Evolutionary conservation across 306 rosid genomes (phyloP).

Genomic region (Dryas drummondii): DNA sequence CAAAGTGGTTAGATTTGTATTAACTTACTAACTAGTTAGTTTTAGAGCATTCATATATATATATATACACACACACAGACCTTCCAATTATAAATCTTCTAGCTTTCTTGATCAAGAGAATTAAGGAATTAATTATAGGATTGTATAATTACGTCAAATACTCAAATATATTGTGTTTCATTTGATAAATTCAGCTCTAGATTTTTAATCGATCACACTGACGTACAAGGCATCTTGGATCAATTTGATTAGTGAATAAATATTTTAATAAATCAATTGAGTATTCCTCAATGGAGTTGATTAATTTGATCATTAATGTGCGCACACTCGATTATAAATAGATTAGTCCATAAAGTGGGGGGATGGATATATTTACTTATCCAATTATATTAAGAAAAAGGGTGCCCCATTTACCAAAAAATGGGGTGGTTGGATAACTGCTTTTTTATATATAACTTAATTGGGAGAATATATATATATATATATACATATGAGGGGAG

Average conservation of each 20-base stretch:
- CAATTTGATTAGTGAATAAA: neutral
- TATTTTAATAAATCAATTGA: neutral
- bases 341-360: neutral
- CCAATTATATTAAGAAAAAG: neutral
- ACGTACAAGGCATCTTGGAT: neutral
- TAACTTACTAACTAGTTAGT: too few relatives aligned
- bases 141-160: neutral
- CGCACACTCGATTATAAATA: neutral
- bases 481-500: constrained; percentile 8
- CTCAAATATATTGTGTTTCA: too few relatives aligned
- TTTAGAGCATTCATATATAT: too few relatives aligned
- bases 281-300: neutral
- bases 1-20: too few relatives aligned
- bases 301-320: constrained; percentile 1
- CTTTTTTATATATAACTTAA: neutral
- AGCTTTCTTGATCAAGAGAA: too few relatives aligned
- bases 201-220: too few relatives aligned
- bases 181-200: neutral
- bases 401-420: neutral
- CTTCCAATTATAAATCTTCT: too few relatives aligned
- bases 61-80: too few relatives aligned
- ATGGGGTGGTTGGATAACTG: constrained; percentile 12
- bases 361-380: neutral
- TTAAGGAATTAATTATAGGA: too few relatives aligned
- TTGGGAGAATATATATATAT: neutral